phyloP scores from a whole-genome alignment of 257 asterid species.

The Solanum sitiens region DNA sequence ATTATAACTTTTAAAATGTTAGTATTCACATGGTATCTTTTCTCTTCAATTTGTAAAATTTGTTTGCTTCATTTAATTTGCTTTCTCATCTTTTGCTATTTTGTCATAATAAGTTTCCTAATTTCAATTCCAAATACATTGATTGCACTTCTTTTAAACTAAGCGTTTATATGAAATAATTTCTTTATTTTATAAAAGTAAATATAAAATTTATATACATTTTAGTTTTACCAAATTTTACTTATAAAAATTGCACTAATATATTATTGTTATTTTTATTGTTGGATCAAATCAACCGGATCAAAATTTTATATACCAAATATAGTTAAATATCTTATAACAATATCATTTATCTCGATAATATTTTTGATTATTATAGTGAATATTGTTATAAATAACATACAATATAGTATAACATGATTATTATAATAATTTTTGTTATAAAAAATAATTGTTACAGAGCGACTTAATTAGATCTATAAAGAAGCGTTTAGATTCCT shows the following conservation, averaged over 20 bases:
- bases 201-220: no score
- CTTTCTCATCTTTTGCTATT: background rate
- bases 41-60: background rate
- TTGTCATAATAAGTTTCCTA: background rate
- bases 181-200: rapidly evolving
- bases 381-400: background rate
- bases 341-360: background rate
- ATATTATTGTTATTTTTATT: no score
- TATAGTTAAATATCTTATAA: background rate
- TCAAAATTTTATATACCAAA: background rate
- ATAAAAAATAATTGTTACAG: background rate
- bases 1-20: background rate
- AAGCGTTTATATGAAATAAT: no score
- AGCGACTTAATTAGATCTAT: no score
- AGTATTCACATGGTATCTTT: background rate
- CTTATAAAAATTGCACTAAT: rapidly evolving
- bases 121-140: no score
- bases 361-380: background rate
- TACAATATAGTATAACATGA: background rate
- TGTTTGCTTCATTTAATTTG: background rate
- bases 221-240: no score
- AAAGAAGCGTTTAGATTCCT: background rate
- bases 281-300: background rate
- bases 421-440: no score
- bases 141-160: background rate